Conservation (phyloP, 2,329 filamentous ascomycete species). For the Trichothecium sympodiale region DNA sequence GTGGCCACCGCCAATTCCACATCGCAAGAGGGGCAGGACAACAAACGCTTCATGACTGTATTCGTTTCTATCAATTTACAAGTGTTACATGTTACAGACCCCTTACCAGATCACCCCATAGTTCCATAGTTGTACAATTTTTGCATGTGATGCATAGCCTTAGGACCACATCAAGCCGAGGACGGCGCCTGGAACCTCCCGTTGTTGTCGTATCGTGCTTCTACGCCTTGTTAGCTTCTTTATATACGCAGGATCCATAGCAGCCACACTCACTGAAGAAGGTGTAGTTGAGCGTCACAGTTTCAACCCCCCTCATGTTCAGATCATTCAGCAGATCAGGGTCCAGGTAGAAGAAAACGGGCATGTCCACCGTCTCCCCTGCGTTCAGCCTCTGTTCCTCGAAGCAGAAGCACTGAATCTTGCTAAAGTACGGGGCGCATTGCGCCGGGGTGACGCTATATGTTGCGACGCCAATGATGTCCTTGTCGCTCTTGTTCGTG, state of each 20-base stretch:
- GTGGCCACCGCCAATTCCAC: no score
- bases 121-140: no score
- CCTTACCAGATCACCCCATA: no score
- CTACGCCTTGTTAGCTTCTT: conserved; percentile 25
- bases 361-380: conserved; percentile 97
- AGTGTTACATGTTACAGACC: no score
- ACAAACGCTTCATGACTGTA: no score
- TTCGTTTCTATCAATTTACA: no score
- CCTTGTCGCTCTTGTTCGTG: conserved; percentile 77
- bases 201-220: conserved; percentile 35
- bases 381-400: conserved; percentile 92
- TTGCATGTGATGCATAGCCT: no score
- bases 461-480: conserved; percentile 96
- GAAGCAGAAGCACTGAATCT: conserved; percentile 99
- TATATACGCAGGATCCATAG: neutral
- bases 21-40: no score
- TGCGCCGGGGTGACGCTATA: conserved; percentile 95
- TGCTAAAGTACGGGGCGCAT: conserved; percentile 95
- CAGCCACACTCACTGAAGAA: conserved; percentile 76
- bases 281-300: conserved; percentile 91
- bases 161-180: conserved; percentile 10
- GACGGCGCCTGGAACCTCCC: conserved; percentile 29
- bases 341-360: conserved; percentile 98
- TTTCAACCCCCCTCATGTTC: conserved; percentile 89
- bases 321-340: conserved; percentile 87